Evolutionary conservation across 345 rosid species (phyloP).

Genomic region (Microthlaspi erraticum): DNA sequence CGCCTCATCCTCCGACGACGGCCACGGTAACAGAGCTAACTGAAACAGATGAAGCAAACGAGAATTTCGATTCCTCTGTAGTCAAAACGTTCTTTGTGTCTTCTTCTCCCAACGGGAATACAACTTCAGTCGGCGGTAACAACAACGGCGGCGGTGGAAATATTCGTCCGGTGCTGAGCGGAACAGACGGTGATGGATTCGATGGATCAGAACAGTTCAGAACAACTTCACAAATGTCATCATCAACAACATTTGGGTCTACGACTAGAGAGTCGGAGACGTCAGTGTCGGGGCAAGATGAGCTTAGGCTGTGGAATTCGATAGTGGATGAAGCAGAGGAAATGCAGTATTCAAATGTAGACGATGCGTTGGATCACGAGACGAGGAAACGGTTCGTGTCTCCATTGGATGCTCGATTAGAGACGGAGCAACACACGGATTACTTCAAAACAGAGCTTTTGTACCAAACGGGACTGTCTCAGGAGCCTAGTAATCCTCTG

Average conservation of each 20-base stretch:
- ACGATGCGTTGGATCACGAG: conserved; percentile 58
- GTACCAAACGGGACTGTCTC: conserved; percentile 59
- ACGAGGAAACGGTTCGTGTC: conserved; percentile 67
- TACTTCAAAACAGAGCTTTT: conserved; percentile 67
- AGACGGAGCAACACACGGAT: conserved; percentile 56
- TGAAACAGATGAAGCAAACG: conserved; percentile 41
- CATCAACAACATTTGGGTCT: conserved; percentile 47
- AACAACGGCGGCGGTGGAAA: conserved; percentile 82
- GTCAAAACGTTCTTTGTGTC: conserved; percentile 54
- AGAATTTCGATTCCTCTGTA: conserved; percentile 58
- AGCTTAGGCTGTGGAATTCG: conserved; percentile 66
- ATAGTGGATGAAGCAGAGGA: conserved; percentile 71
- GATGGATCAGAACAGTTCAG: conserved; percentile 53
- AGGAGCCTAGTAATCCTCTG: conserved; percentile 72
- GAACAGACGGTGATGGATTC: conserved; percentile 80
- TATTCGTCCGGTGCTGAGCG: conserved; percentile 52
- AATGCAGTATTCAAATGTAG: conserved; percentile 55
- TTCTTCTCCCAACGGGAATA: conserved; percentile 59
- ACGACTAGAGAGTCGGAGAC: conserved; percentile 51
- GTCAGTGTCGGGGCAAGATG: conserved; percentile 64
- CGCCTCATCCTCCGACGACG: conserved; percentile 25
- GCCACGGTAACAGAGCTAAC: conserved; percentile 40
- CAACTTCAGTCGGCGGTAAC: conserved; percentile 60
- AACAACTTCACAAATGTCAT: conserved; percentile 56
- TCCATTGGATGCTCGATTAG: conserved; percentile 59